Evolutionary conservation across 2,329 filamentous ascomycete genomes (phyloP).

Genomic region (Fusarium pseudonygamai): DNA sequence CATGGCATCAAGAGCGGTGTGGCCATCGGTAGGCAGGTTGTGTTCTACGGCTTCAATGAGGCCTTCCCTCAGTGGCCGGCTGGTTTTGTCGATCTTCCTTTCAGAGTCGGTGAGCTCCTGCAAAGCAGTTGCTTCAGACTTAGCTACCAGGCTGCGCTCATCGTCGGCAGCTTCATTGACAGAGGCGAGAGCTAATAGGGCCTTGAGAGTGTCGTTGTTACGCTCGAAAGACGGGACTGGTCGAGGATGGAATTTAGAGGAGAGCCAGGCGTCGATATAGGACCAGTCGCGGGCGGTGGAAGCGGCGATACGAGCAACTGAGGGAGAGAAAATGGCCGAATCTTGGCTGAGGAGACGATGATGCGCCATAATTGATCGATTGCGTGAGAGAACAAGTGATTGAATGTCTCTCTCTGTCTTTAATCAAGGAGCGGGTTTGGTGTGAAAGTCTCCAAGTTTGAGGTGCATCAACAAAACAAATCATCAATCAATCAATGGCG

Average conservation of each 20-base stretch:
- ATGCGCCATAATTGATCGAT: slow-evolving; percentile 34
- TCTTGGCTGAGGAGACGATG: slow-evolving; percentile 41
- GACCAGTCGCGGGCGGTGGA: slow-evolving; percentile 91
- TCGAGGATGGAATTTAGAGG: slow-evolving; percentile 71
- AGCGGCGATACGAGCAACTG: slow-evolving; percentile 76
- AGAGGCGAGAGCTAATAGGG: slow-evolving; percentile 76
- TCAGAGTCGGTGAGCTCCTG: slow-evolving; percentile 55
- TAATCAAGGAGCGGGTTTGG: background rate
- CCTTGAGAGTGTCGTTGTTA: slow-evolving; percentile 83
- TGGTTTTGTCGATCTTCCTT: slow-evolving; percentile 38
- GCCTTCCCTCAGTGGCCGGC: slow-evolving; percentile 45
- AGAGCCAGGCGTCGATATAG: slow-evolving; percentile 85
- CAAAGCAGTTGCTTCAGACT: slow-evolving; percentile 68
- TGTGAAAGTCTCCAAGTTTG: background rate
- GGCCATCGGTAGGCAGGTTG: slow-evolving; percentile 64
- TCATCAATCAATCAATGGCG: background rate
- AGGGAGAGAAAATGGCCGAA: slow-evolving; percentile 72
- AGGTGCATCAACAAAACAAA: background rate
- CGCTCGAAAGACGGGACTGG: slow-evolving; percentile 81
- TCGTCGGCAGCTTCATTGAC: slow-evolving; percentile 83
- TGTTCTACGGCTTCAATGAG: slow-evolving; percentile 65
- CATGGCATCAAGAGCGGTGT: slow-evolving; percentile 65
- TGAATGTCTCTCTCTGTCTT: background rate
- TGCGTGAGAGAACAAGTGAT: background rate
- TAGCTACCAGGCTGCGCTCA: slow-evolving; percentile 66